phyloP scores from a whole-genome alignment of 2,329 filamentous ascomycete genomes.

The Clarireedia monteithiana region DNA sequence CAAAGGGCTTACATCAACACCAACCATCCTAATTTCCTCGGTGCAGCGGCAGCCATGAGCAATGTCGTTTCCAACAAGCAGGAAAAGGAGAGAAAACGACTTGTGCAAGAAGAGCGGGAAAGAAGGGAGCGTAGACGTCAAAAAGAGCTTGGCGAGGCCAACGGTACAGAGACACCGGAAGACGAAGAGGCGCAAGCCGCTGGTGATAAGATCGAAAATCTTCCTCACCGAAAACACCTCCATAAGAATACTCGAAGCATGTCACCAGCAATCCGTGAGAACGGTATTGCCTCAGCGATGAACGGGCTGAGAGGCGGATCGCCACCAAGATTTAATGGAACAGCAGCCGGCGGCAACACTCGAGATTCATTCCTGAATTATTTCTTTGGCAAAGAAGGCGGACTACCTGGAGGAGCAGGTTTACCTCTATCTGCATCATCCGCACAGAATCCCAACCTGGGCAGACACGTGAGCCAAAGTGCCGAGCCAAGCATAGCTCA shows the following conservation, averaged over 20 bases:
- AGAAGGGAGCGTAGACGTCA: slow-evolving; percentile 75
- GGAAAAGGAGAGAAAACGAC: slow-evolving; percentile 78
- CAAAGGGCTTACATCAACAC: slow-evolving; percentile 99
- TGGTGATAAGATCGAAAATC: slow-evolving; percentile 44
- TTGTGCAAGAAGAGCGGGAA: slow-evolving; percentile 76
- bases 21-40: slow-evolving; percentile 97
- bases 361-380: slow-evolving; percentile 95
- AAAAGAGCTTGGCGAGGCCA: slow-evolving; percentile 70
- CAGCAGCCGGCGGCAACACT: slow-evolving; percentile 54
- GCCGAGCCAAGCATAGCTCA: slow-evolving; percentile 76
- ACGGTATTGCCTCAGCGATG: slow-evolving; percentile 58
- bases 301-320: slow-evolving; percentile 58
- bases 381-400: slow-evolving; percentile 94
- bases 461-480: slow-evolving; percentile 69
- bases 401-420: slow-evolving; percentile 37
- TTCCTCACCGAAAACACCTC: slow-evolving; percentile 49
- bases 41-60: slow-evolving; percentile 93
- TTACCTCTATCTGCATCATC: slow-evolving; percentile 29
- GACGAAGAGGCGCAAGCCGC: slow-evolving; percentile 42
- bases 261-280: slow-evolving; percentile 71
- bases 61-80: slow-evolving; percentile 93
- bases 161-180: slow-evolving; percentile 62
- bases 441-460: slow-evolving; percentile 31
- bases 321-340: slow-evolving; percentile 53
- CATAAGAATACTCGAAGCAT: slow-evolving; percentile 61